Conservation (phyloP, 129 eudicot genomes). For the Mikania micrantha region DNA sequence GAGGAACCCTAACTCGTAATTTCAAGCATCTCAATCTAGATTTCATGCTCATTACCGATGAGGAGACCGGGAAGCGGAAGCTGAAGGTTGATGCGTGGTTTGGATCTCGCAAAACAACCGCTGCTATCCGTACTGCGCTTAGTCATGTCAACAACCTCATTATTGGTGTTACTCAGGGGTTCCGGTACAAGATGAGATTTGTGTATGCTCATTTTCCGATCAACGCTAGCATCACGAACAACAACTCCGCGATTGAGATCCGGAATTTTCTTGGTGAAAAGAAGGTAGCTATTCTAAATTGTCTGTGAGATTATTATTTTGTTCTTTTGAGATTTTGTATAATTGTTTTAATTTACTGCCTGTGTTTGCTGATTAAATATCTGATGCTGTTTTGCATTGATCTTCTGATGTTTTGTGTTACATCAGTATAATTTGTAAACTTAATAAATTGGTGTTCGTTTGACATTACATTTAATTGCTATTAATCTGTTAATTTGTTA, state of each 20-base stretch:
- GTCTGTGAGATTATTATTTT: neutral
- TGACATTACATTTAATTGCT: no score
- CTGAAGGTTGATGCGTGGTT: slow-evolving; percentile 37
- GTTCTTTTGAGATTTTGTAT: no score
- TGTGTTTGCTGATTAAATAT: no score
- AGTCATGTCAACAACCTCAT: slow-evolving; percentile 31
- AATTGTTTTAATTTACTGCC: no score
- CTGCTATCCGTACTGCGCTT: slow-evolving; percentile 33
- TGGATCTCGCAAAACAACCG: slow-evolving; percentile 34
- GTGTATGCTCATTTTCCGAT: slow-evolving; percentile 37
- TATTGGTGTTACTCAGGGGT: slow-evolving; percentile 30
- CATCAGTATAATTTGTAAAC: no score
- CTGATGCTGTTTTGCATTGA: no score
- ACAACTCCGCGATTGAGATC: slow-evolving; percentile 33
- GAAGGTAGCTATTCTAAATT: slow-evolving; percentile 6
- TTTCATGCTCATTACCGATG: slow-evolving; percentile 27
- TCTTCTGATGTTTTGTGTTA: no score
- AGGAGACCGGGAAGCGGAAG: slow-evolving; percentile 31
- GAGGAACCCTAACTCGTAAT: slow-evolving; percentile 34
- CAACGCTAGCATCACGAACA: slow-evolving; percentile 27
- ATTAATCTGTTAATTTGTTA: no score
- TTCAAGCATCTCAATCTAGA: slow-evolving; percentile 47
- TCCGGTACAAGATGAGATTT: slow-evolving; percentile 36
- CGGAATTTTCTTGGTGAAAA: slow-evolving; percentile 36
- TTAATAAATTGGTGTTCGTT: no score